phyloP scores from a whole-genome alignment of 2,329 filamentous ascomycete genomes.

The Botrytis aclada region DNA sequence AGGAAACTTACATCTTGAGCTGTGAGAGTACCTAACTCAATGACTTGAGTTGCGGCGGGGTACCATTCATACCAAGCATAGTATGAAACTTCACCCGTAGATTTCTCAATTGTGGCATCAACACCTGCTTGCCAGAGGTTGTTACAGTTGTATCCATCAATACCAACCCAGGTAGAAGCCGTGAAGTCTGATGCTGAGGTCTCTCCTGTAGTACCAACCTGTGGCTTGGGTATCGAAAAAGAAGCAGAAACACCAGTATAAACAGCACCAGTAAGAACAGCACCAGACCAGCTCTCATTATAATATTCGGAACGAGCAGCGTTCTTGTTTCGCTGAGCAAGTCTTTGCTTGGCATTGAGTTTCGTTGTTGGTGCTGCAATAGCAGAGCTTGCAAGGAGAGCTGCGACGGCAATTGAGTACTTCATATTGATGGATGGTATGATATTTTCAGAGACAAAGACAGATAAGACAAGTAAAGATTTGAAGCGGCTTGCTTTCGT shows the following conservation, averaged over 20 bases:
- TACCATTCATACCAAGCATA: slow-evolving; percentile 61
- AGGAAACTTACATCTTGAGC: slow-evolving; percentile 40
- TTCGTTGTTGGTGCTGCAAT: slow-evolving; percentile 7
- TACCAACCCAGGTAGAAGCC: slow-evolving; percentile 56
- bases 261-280: slow-evolving; percentile 37
- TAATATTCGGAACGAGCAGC: not conserved
- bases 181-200: slow-evolving; percentile 30
- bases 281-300: slow-evolving; percentile 42
- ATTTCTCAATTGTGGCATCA: slow-evolving; percentile 45
- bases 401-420: not conserved
- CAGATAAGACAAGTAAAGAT: not conserved
- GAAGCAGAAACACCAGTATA: slow-evolving; percentile 40
- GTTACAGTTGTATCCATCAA: slow-evolving; percentile 57
- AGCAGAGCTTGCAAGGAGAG: not conserved
- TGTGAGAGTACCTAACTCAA: slow-evolving; percentile 42
- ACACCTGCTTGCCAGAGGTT: slow-evolving; percentile 52
- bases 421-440: not conserved
- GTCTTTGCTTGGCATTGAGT: slow-evolving; percentile 7
- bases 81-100: slow-evolving; percentile 40
- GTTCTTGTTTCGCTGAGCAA: not conserved
- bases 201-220: slow-evolving; percentile 17
- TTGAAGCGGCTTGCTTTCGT: not conserved
- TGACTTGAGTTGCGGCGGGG: slow-evolving; percentile 52
- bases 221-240: slow-evolving; percentile 38
- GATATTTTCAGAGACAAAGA: not conserved